A percentile compares a stretch with the other conserved stretches of the same genome.
Evolutionary conservation across 2,329 filamentous ascomycete species (phyloP).

Genomic region (Colletotrichum sp.): DNA sequence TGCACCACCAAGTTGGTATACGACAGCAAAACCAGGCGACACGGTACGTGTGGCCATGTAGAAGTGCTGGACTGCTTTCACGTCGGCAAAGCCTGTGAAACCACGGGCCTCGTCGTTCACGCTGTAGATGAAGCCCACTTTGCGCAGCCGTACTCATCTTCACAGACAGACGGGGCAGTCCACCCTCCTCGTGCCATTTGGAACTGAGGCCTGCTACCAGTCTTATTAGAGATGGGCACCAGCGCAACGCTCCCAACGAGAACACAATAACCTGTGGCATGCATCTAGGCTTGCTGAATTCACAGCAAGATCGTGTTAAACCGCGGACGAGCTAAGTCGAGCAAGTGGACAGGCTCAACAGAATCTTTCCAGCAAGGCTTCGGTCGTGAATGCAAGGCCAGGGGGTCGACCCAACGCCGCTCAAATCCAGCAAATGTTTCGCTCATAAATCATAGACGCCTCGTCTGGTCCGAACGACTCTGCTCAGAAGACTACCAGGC

Average conservation of each 20-base stretch:
- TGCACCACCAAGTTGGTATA: neutral
- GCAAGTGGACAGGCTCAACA: neutral
- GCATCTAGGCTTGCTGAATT: neutral
- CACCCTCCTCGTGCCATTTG: neutral
- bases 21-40: fast-evolving
- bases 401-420: neutral
- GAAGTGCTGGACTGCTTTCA: neutral
- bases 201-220: neutral
- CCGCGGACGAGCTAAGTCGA: neutral
- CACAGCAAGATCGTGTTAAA: neutral
- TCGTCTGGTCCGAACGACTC: neutral
- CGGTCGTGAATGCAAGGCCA: too few relatives aligned
- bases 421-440: neutral
- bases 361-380: too few relatives aligned
- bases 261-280: neutral
- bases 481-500: neutral
- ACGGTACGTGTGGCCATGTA: neutral
- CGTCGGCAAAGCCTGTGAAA: neutral
- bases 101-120: neutral
- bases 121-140: neutral
- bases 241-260: neutral
- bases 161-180: neutral
- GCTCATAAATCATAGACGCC: neutral
- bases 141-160: neutral
- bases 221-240: neutral